phyloP scores from a whole-genome alignment of 441 rosid species.

The Hura crepitans region DNA sequence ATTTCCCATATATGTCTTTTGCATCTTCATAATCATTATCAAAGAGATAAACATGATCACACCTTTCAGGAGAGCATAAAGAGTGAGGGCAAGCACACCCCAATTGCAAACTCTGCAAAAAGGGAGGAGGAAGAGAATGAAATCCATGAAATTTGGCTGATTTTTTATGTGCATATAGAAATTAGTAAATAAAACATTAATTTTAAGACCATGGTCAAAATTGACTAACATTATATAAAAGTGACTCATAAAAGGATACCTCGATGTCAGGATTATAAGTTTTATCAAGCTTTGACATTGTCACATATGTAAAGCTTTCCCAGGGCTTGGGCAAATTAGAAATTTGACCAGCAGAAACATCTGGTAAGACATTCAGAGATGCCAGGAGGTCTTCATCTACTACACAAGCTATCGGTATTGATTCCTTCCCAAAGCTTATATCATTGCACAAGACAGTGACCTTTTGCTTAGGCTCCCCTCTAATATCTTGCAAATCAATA shows the following conservation, averaged over 20 bases:
- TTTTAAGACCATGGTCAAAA: not conserved
- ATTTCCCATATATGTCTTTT: conserved; percentile 70
- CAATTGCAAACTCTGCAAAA: conserved; percentile 66
- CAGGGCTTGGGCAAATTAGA: conserved; percentile 53
- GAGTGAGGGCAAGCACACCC: conserved; percentile 70
- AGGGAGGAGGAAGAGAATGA: not conserved
- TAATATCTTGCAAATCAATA: conserved; percentile 56
- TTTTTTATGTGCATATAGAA: not conserved
- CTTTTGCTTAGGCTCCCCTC: conserved; percentile 43
- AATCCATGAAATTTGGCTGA: not conserved
- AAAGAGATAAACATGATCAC: conserved; percentile 93
- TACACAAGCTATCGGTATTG: conserved; percentile 71
- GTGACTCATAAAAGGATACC: conserved; percentile 46
- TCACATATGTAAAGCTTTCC: conserved; percentile 70
- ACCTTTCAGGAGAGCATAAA: conserved; percentile 59
- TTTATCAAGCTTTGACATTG: conserved; percentile 51
- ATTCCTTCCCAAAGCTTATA: conserved; percentile 85
- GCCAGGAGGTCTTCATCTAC: conserved; percentile 57
- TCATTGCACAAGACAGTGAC: conserved; percentile 59
- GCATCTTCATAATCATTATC: conserved; percentile 90
- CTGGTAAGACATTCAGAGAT: conserved; percentile 31
- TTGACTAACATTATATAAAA: conserved; percentile 10
- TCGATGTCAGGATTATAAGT: conserved; percentile 45
- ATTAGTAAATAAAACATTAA: not conserved
- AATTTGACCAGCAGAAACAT: conserved; percentile 32